These are phyloP conservation scores for Aspergillus pseudonomiae DNA, from an alignment of 2,329 filamentous ascomycete genomes.

Conservation along the genomic window DNA sequence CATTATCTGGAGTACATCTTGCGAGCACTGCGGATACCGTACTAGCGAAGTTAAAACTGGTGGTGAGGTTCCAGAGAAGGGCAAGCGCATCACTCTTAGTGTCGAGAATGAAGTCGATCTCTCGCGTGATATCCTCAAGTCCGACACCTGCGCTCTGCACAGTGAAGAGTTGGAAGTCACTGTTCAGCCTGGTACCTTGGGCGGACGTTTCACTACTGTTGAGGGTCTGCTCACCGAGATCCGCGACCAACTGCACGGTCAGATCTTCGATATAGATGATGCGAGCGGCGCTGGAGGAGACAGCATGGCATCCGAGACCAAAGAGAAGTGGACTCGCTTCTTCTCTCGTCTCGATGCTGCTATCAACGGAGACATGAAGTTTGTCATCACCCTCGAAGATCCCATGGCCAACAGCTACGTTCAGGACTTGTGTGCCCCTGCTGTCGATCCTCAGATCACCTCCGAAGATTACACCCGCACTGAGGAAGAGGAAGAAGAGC, in stretches of 20 bases:
- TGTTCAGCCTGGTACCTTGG: conserved; percentile 91
- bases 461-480: conserved; percentile 84
- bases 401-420: conserved; percentile 92
- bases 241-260: conserved; percentile 80
- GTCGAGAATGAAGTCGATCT: conserved; percentile 74
- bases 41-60: conserved; percentile 98
- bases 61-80: conserved; percentile 83
- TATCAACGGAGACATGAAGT: conserved; percentile 77
- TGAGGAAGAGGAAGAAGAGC: conserved; percentile 88
- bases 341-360: conserved; percentile 76
- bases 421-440: conserved; percentile 78
- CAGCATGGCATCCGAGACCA: conserved; percentile 69
- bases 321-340: conserved; percentile 76
- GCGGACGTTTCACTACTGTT: conserved; percentile 94
- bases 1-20: conserved; percentile 91
- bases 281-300: conserved; percentile 68
- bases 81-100: conserved; percentile 77
- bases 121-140: conserved; percentile 91
- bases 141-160: conserved; percentile 83
- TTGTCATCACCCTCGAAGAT: conserved; percentile 82
- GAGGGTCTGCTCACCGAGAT: conserved; percentile 93
- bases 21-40: conserved; percentile 88
- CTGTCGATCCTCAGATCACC: conserved; percentile 81
- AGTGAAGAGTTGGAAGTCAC: conserved; percentile 85
- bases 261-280: conserved; percentile 79